Evolutionary conservation across 176 grass and related monocot genomes (phyloP).

Genomic region (Cymbopogon citratus): DNA sequence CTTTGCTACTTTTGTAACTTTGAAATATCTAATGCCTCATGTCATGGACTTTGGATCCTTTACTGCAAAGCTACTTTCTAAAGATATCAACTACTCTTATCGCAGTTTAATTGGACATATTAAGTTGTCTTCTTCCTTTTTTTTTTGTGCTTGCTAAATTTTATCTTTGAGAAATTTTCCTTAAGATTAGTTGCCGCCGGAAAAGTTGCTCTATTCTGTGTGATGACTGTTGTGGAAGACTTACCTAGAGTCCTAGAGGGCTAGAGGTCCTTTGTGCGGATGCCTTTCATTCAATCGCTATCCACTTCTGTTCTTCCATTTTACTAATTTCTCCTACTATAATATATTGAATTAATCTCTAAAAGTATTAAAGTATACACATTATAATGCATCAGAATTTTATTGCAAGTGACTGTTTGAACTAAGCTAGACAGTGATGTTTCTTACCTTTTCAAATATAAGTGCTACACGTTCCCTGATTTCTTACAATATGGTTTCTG

Average conservation of each 20-base stretch:
- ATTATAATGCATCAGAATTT: background rate
- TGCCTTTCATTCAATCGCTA: background rate
- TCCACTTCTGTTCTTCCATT: background rate
- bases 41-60: background rate
- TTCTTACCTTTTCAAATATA: conserved; percentile 2
- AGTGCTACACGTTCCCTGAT: conserved; percentile 24
- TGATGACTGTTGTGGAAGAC: background rate
- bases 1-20: background rate
- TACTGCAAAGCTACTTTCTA: background rate
- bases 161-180: conserved; percentile 10
- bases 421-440: background rate
- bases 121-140: background rate
- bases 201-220: background rate
- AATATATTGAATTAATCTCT: background rate
- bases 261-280: background rate
- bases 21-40: background rate
- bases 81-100: background rate
- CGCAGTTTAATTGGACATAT: conserved; percentile 1
- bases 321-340: background rate
- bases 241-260: background rate
- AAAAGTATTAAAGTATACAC: background rate
- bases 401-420: background rate
- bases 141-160: background rate
- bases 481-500: conserved; percentile 53
- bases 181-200: background rate